Evolutionary conservation across 495 filamentous ascomycete genomes (phyloP).

Genomic region (Umbilicaria muhlenbergii): DNA sequence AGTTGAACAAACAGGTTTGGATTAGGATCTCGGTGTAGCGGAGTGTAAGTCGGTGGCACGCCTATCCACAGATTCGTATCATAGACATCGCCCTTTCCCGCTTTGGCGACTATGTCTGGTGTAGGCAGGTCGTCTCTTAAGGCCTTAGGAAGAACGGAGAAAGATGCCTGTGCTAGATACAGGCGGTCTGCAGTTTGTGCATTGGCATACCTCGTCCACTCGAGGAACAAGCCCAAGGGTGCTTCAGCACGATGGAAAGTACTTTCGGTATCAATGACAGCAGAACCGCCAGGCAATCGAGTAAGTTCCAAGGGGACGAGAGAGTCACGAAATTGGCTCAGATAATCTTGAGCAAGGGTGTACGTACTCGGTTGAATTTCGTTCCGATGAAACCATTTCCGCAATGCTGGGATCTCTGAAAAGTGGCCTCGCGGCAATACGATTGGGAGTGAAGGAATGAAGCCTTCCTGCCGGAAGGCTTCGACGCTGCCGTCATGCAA

Average conservation of each 20-base stretch:
- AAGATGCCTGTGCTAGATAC: slow-evolving; percentile 73
- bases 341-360: slow-evolving; percentile 31
- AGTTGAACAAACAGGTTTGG: slow-evolving; percentile 86
- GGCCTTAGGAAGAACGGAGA: slow-evolving; percentile 44
- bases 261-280: background rate
- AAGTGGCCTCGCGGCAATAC: slow-evolving; percentile 32
- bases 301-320: slow-evolving; percentile 46
- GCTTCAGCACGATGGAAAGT: slow-evolving; percentile 41
- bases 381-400: slow-evolving; percentile 33
- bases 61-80: slow-evolving; percentile 80
- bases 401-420: slow-evolving; percentile 29
- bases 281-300: background rate
- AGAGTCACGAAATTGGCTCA: slow-evolving; percentile 30
- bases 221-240: slow-evolving; percentile 40
- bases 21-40: slow-evolving; percentile 84
- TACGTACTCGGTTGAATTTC: background rate
- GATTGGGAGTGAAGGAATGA: slow-evolving; percentile 28
- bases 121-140: slow-evolving; percentile 52
- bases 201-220: slow-evolving; percentile 27
- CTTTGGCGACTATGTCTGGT: slow-evolving; percentile 42
- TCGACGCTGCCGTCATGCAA: slow-evolving; percentile 10
- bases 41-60: slow-evolving; percentile 68
- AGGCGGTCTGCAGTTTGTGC: slow-evolving; percentile 25
- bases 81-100: slow-evolving; percentile 66
- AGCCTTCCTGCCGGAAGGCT: slow-evolving; percentile 32